phyloP scores from a whole-genome alignment of 768 basidiomycete species.

The Rhodosporidiobolus sp. region DNA sequence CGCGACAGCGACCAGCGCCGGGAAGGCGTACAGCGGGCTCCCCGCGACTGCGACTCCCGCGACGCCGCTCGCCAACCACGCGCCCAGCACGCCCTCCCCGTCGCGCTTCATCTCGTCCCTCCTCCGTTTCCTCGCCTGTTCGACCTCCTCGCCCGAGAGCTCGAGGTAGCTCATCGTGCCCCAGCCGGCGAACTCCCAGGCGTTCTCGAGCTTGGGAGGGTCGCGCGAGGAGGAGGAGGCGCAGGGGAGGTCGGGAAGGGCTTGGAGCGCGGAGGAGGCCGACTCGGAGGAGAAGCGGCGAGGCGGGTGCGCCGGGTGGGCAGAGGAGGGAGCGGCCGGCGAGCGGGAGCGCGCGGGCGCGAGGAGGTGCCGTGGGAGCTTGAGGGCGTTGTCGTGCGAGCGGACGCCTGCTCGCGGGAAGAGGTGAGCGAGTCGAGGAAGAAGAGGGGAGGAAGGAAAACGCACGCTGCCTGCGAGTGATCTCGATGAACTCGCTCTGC shows the following conservation, averaged over 20 bases:
- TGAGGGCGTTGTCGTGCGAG: not conserved
- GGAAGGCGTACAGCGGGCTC: constrained; percentile 68
- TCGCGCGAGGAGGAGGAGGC: not conserved
- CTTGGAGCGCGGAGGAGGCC: not conserved
- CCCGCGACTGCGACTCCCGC: constrained; percentile 66
- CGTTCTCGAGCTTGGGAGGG: constrained; percentile 57
- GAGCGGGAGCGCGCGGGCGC: not conserved
- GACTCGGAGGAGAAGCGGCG: not conserved
- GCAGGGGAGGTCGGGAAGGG: not conserved
- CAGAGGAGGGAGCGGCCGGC: not conserved
- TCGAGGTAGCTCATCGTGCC: constrained; percentile 57
- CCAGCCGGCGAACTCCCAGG: constrained; percentile 73
- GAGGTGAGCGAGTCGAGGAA: not conserved
- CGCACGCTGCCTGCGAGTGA: constrained; percentile 1
- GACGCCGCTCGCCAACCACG: constrained; percentile 52
- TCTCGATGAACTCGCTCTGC: constrained; percentile 4
- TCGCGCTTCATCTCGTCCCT: constrained; percentile 46
- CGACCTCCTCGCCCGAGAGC: constrained; percentile 54
- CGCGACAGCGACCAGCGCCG: constrained; percentile 61
- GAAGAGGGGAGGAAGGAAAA: not conserved
- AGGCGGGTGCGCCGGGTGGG: not conserved
- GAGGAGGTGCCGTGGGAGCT: constrained; percentile 11
- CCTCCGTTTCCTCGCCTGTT: constrained; percentile 48
- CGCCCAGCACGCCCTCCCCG: constrained; percentile 55
- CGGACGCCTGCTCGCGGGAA: not conserved